Conservation (phyloP, 352 stramenopile species). For the Globisporangium emineosum region DNA sequence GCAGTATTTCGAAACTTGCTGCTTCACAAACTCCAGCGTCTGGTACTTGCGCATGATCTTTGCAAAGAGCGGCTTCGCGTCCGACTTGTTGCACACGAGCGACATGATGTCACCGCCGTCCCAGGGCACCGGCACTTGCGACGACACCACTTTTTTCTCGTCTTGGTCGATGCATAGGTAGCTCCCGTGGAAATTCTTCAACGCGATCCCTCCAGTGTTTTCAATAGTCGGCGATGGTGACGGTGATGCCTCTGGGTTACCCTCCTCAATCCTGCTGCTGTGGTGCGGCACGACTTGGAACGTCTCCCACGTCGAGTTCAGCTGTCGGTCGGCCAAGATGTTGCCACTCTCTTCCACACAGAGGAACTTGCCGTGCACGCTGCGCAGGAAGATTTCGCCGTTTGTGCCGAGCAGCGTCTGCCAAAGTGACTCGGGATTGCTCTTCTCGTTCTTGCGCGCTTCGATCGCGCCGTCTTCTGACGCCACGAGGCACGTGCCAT, state of each 20-base stretch:
- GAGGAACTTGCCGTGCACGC: slow-evolving; percentile 79
- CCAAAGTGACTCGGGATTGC: slow-evolving; percentile 51
- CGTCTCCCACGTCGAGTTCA: slow-evolving; percentile 88
- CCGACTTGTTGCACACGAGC: slow-evolving; percentile 70
- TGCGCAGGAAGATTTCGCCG: slow-evolving; percentile 70
- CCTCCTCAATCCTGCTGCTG: too few relatives aligned
- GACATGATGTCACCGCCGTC: slow-evolving; percentile 66
- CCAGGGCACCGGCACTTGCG: slow-evolving; percentile 58
- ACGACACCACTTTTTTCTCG: slow-evolving; percentile 35
- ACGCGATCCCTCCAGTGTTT: slow-evolving; percentile 44
- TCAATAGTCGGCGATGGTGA: background rate
- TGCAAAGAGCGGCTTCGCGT: slow-evolving; percentile 43
- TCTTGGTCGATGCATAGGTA: slow-evolving; percentile 70
- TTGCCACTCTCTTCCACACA: slow-evolving; percentile 74
- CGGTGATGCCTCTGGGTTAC: background rate
- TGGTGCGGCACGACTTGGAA: slow-evolving; percentile 76
- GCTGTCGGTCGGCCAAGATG: slow-evolving; percentile 60
- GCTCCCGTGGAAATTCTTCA: slow-evolving; percentile 76
- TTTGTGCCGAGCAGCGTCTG: slow-evolving; percentile 60
- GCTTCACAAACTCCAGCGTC: slow-evolving; percentile 47
- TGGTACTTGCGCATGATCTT: slow-evolving; percentile 81
- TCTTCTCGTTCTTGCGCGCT: slow-evolving; percentile 23
- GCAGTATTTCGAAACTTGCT: slow-evolving; percentile 43
- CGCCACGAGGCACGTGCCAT: slow-evolving; percentile 70
- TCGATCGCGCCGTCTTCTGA: slow-evolving; percentile 61